Evolutionary conservation across 2,329 filamentous ascomycete species (phyloP), one percentile per base, ranked within the genome.

Genomic region (Beauveria sp.): DNA sequence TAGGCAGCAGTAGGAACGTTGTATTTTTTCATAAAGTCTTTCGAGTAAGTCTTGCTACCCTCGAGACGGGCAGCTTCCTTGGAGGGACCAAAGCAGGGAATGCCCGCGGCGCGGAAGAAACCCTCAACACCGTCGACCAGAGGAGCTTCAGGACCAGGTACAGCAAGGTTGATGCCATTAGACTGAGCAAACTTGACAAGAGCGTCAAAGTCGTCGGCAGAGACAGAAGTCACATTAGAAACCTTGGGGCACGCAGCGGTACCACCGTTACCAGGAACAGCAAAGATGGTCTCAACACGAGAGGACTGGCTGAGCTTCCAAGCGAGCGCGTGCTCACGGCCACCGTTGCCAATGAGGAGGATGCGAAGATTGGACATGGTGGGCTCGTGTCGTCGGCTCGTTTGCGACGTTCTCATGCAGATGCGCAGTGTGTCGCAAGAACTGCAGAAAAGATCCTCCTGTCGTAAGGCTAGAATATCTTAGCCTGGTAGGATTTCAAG

Each of bases 11-110:
- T 97, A 43, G 93, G 92, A 68, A 99, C 96, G 69, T 83, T 83
- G 76, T 96, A 86, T 66, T 88, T 86, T 75, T 89, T 88, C 94
- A 97, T 99, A 72, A 97, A 97, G 74, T 97, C 92, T 73, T 99
- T 99, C 64, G 90, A 92, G 74, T 96, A 97, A 12, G 93, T 90
- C 80, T 99, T 99, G 77, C 90, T 96, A 63, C 94, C 94, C 76
- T 99, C 94, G 83, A 99, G 91, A 50, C 84, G 84, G 20, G 94
- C 92, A 24, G 94, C 93, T 54, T 85, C 85, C 76, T 89, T 86
- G 61, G 87, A 89, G 5, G 94, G 94, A 2, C 93, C 94, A 70
- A 97, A 97, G 74, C 86, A 88, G 67, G 84, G 83, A 71, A 96
- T 91, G 53, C 88, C 87, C 55, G 83, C 87, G 57, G 76, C 73